Conservation (phyloP, 345 rosid species). For the Ceriops zippeliana region DNA sequence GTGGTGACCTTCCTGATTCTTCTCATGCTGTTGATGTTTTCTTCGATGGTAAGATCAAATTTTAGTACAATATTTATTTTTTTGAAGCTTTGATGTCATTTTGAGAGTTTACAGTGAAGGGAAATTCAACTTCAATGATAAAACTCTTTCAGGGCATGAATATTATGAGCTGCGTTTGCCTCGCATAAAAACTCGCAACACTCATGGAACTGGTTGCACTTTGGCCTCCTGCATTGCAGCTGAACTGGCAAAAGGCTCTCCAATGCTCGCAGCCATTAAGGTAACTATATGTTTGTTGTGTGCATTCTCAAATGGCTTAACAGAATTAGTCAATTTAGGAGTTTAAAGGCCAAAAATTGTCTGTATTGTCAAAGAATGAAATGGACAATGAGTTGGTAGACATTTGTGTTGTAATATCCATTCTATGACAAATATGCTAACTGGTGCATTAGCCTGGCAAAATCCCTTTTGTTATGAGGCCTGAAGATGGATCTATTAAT, state of each 20-base stretch:
- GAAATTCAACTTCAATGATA: background rate
- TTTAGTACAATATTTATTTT: background rate
- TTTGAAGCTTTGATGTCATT: background rate
- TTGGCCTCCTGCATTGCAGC: constrained; percentile 98
- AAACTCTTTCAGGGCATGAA: constrained; percentile 45
- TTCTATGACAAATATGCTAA: too few species aligned
- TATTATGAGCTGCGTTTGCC: constrained; percentile 59
- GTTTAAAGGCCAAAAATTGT: too few species aligned
- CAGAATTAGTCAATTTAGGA: too few species aligned
- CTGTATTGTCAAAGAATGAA: too few species aligned
- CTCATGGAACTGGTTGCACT: constrained; percentile 97
- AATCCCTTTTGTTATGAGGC: background rate
- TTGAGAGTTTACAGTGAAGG: background rate
- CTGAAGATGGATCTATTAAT: background rate
- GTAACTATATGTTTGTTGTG: constrained; percentile 27
- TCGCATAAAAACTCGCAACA: constrained; percentile 68
- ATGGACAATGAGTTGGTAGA: too few species aligned
- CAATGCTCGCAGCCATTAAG: constrained; percentile 78
- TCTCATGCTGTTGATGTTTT: constrained; percentile 80
- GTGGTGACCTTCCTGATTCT: constrained; percentile 88
- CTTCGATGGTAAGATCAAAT: constrained; percentile 56
- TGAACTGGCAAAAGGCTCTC: constrained; percentile 87
- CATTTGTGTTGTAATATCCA: too few species aligned
- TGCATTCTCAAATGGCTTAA: background rate
- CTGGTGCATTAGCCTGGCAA: too few species aligned